A percentile compares a stretch with the other conserved stretches of the same genome.
These are phyloP conservation scores for Saccharomyces jurei DNA, from an alignment of 805 yeast species.

Conservation along the genomic window DNA sequence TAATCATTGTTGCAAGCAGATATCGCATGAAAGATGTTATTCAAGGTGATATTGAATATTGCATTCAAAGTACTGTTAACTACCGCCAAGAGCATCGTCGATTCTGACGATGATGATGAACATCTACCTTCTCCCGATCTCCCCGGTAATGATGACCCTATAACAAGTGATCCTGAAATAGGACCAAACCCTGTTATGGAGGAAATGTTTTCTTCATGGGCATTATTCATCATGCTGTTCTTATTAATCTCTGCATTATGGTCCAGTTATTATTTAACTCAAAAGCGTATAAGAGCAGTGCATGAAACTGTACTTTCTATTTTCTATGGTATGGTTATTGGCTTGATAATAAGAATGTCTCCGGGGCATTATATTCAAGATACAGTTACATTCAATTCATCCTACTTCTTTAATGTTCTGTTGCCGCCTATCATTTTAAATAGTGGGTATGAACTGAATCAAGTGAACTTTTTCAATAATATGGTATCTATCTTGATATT, in stretches of 20 bases:
- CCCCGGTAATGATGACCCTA: constrained; percentile 28
- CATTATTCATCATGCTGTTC: constrained; percentile 75
- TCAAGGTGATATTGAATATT: constrained; percentile 8
- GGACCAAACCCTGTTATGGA: constrained; percentile 79
- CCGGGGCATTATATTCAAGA: constrained; percentile 98
- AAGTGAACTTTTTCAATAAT: constrained; percentile 88
- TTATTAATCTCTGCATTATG: constrained; percentile 82
- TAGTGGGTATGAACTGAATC: constrained; percentile 94
- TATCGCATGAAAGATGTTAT: constrained; percentile 3
- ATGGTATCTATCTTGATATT: constrained; percentile 83
- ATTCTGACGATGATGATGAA: constrained; percentile 32
- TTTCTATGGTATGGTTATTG: constrained; percentile 94
- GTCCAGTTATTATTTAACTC: constrained; percentile 91
- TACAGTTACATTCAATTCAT: constrained; percentile 88
- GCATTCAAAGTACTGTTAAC: constrained; percentile 9
- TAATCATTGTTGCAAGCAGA: not conserved
- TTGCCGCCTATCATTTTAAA: constrained; percentile 94
- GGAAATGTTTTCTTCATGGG: constrained; percentile 97
- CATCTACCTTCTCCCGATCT: constrained; percentile 30
- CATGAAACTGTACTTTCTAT: constrained; percentile 96
- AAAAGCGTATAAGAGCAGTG: constrained; percentile 83
- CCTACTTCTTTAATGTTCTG: constrained; percentile 87
- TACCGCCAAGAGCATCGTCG: constrained; percentile 13
- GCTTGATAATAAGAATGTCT: constrained; percentile 75
- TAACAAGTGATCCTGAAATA: constrained; percentile 49